Evolutionary conservation across 371 early-diverging fungal species (phyloP), one percentile per base, ranked within the genome.

Genomic region (Actinomortierella wolfii): DNA sequence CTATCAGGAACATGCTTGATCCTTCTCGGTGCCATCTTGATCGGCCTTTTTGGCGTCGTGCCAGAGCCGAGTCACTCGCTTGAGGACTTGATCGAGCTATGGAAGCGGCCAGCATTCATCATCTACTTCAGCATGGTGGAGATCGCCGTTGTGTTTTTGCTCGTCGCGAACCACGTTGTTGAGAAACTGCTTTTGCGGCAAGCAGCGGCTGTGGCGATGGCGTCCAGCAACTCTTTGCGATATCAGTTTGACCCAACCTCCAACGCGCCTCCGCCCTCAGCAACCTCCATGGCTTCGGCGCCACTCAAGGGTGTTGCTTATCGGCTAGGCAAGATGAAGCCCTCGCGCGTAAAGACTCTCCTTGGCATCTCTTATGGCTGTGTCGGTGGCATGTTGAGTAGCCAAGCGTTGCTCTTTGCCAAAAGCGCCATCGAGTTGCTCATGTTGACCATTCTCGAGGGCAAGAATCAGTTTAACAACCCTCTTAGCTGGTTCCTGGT

Each of bases 361-460:
- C 75, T 83, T 2, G 87, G 87, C 18, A 70, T 86, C 25, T 71
- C 85, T 5, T 93, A 86, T 52, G 93, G 92, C 23, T 70, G 88
- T 21, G 62, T 92, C 4, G 81, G 86, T 24, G 92, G 90, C 18
- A 85, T 89, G 57, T 79, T 93, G 17, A 89, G 91, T 51, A 88
- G 89, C 50, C 92, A 92, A 58, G 85, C 87, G 5, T 68, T 93
- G 49, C 67, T 93, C 26, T 90, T 92, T 76, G 92, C 92, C 53
- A 93, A 93, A 63, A 89, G 89, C 49, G 92, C 92, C 8, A 75
- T 92, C 6, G 92, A 92, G 49, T 70, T 93, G 50, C 59, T 93
- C 48, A 76, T 88, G 14, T 66, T 92, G 18, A 86, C 89, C 0
- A 60, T 89, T 23, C 55, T 83, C 1, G 69, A 76, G 45, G 81